phyloP scores from a whole-genome alignment of 169 alveolate species.

The Plasmodium vivax region DNA sequence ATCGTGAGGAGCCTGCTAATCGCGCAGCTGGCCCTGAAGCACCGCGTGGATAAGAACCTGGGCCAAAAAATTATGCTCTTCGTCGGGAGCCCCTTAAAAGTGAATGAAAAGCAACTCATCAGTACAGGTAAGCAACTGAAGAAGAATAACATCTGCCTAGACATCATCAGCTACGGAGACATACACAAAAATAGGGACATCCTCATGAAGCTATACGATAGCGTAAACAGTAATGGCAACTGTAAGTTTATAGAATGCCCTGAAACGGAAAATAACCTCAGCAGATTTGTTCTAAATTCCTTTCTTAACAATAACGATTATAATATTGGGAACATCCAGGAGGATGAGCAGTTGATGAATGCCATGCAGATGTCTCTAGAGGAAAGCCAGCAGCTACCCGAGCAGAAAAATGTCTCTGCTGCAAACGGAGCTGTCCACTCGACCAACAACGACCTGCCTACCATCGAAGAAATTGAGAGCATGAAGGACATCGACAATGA shows the following conservation, averaged over 20 bases:
- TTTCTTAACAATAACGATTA: slow-evolving; percentile 23
- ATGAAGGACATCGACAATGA: slow-evolving; percentile 72
- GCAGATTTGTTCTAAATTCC: slow-evolving; percentile 35
- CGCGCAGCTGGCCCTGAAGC: slow-evolving; percentile 97
- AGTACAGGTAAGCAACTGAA: slow-evolving; percentile 93
- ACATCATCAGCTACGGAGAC: slow-evolving; percentile 91
- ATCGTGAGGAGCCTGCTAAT: slow-evolving; percentile 91
- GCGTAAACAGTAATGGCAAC: slow-evolving; percentile 86
- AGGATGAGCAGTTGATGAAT: slow-evolving; percentile 27
- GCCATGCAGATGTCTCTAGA: slow-evolving; percentile 53
- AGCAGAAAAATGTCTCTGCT: neutral
- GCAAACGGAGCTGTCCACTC: neutral
- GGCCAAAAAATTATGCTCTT: slow-evolving; percentile 95
- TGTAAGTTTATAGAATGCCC: slow-evolving; percentile 89
- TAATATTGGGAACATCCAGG: slow-evolving; percentile 29
- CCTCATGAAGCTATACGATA: slow-evolving; percentile 86
- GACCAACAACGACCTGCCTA: slow-evolving; percentile 19
- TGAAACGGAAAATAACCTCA: slow-evolving; percentile 78
- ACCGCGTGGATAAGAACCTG: slow-evolving; percentile 95
- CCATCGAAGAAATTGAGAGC: slow-evolving; percentile 56
- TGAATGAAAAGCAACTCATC: slow-evolving; percentile 46
- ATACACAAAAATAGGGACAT: slow-evolving; percentile 86
- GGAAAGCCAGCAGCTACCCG: neutral
- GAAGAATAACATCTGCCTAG: slow-evolving; percentile 95
- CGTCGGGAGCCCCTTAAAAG: slow-evolving; percentile 95